Evolutionary conservation across 1,284 basidiomycete genomes (phyloP).

Genomic region (Wolfiporia cocos): DNA sequence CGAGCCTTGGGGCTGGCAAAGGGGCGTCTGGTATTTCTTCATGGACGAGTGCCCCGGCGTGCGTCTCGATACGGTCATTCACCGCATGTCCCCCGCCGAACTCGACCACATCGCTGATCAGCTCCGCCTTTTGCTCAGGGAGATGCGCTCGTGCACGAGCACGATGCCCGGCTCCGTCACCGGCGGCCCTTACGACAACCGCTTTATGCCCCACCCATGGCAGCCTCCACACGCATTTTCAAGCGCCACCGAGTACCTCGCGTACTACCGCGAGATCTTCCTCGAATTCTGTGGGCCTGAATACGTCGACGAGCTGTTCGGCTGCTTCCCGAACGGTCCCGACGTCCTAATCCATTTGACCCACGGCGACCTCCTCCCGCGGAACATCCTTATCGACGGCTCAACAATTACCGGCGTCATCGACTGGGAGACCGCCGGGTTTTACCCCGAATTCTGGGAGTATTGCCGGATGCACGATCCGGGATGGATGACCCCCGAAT

Average conservation of each 20-base stretch:
- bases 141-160: not conserved
- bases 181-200: not conserved
- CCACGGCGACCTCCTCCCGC: conserved; percentile 12
- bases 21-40: not conserved
- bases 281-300: not conserved
- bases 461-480: conserved; percentile 20
- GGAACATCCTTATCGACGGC: conserved; percentile 25
- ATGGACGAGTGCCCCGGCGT: not conserved
- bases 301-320: not conserved
- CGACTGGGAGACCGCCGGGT: conserved; percentile 26
- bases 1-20: not conserved
- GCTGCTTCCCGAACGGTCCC: not conserved
- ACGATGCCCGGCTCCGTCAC: not conserved
- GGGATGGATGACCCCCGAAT: not conserved
- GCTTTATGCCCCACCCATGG: not conserved
- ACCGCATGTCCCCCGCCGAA: not conserved
- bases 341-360: not conserved
- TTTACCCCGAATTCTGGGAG: conserved; percentile 27
- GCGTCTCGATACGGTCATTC: not conserved
- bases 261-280: not conserved
- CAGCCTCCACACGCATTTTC: not conserved
- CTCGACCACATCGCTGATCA: not conserved
- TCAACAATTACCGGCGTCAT: conserved; percentile 23
- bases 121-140: not conserved
- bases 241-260: not conserved